Evolutionary conservation across 2,329 filamentous ascomycete species (phyloP).

Genomic region (Endocalyx cinctus): DNA sequence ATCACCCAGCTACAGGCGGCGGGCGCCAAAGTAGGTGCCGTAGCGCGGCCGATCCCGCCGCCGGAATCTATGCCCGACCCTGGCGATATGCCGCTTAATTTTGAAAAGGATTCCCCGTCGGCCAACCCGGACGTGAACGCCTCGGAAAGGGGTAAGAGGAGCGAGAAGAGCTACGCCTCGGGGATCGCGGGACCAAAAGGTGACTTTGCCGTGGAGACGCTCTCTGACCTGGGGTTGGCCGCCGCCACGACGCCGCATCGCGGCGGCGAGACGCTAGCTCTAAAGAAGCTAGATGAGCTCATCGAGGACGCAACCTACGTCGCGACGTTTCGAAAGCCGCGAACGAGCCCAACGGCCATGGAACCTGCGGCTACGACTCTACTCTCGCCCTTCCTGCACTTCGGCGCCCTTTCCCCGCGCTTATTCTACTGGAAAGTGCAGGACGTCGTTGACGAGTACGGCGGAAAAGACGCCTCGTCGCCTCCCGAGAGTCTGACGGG

Average conservation of each 20-base stretch:
- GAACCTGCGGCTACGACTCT: constrained; percentile 69
- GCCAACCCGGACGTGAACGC: constrained; percentile 55
- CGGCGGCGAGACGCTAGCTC: constrained; percentile 65
- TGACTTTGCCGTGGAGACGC: constrained; percentile 66
- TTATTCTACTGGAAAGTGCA: constrained; percentile 70
- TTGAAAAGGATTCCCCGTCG: constrained; percentile 51
- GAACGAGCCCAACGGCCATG: constrained; percentile 70
- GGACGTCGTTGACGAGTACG: constrained; percentile 54
- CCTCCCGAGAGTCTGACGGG: constrained; percentile 68
- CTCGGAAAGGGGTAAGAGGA: constrained; percentile 43
- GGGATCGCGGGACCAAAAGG: constrained; percentile 64
- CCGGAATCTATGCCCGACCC: constrained; percentile 60
- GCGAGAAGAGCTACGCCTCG: constrained; percentile 53
- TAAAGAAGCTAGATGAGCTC: constrained; percentile 54
- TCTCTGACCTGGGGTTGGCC: constrained; percentile 66
- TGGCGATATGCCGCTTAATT: constrained; percentile 54
- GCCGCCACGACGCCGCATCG: constrained; percentile 61
- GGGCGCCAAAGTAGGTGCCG: constrained; percentile 56
- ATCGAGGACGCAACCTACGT: constrained; percentile 61
- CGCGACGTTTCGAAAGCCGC: constrained; percentile 71
- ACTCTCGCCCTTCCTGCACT: constrained; percentile 69
- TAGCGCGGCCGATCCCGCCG: constrained; percentile 56
- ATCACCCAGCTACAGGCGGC: constrained; percentile 62
- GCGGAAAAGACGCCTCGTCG: constrained; percentile 50
- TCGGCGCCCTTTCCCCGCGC: constrained; percentile 65